Conservation (phyloP, 768 basidiomycete genomes). For the Lactarius deliciosus region DNA sequence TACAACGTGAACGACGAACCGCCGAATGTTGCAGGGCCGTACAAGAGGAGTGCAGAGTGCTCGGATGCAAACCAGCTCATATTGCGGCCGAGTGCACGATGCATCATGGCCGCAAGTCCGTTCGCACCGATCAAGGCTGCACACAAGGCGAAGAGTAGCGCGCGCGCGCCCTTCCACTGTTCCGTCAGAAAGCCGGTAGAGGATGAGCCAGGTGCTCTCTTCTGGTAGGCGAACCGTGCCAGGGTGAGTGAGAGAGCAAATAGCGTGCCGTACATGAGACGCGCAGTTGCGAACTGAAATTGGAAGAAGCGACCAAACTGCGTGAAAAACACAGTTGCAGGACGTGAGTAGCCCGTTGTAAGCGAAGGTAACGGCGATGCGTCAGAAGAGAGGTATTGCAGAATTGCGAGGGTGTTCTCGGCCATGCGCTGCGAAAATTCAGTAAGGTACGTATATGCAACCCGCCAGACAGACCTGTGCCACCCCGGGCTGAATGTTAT, state of each 20-base stretch:
- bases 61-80: constrained; percentile 88
- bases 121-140: constrained; percentile 68
- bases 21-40: constrained; percentile 69
- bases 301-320: constrained; percentile 66
- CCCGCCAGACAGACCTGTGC: constrained; percentile 44
- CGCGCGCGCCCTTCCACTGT: constrained; percentile 47
- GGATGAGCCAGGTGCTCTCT: constrained; percentile 33
- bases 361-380: constrained; percentile 69
- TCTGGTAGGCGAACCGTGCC: constrained; percentile 41
- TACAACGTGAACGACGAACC: constrained; percentile 46
- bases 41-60: constrained; percentile 61
- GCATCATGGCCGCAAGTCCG: constrained; percentile 68
- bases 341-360: constrained; percentile 48
- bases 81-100: constrained; percentile 54
- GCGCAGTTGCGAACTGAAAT: constrained; percentile 74
- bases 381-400: constrained; percentile 68
- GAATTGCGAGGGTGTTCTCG: constrained; percentile 78
- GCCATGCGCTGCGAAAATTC: constrained; percentile 71
- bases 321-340: constrained; percentile 76
- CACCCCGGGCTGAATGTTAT: constrained; percentile 82
- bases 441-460: neutral
- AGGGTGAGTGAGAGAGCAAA: constrained; percentile 49
- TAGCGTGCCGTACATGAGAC: constrained; percentile 56
- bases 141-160: constrained; percentile 50
- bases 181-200: constrained; percentile 39